Conservation (phyloP, 2,329 filamentous ascomycete species). For the Blastomyces emzantsi region DNA sequence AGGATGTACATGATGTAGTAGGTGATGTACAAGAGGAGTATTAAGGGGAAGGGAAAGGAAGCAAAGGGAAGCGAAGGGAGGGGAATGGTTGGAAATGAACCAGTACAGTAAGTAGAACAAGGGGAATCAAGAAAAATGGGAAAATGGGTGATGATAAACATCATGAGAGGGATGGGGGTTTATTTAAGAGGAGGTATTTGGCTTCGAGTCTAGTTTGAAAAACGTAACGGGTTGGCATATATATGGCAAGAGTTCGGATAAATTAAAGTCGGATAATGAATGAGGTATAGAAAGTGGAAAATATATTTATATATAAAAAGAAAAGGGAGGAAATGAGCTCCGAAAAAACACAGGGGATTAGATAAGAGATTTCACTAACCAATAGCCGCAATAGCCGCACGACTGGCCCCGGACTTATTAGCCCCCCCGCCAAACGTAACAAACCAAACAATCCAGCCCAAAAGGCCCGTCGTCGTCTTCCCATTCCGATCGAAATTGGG, state of each 20-base stretch:
- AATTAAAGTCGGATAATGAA: not conserved
- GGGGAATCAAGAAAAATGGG: not conserved
- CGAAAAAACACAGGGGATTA: not conserved
- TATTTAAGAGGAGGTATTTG: slow-evolving; percentile 4
- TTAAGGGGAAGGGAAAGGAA: not conserved
- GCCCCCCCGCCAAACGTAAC: slow-evolving; percentile 35
- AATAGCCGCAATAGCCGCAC: slow-evolving; percentile 30
- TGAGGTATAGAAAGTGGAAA: slow-evolving; percentile 11
- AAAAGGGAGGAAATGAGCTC: not conserved
- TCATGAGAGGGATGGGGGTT: not conserved
- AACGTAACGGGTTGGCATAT: slow-evolving; percentile 1
- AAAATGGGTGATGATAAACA: not conserved
- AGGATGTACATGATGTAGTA: no score
- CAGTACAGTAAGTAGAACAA: not conserved
- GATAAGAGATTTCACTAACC: slow-evolving; percentile 25
- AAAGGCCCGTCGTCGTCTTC: slow-evolving; percentile 25
- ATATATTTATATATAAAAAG: no score
- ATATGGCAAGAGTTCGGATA: not conserved
- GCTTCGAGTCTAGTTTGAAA: not conserved
- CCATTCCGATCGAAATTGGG: slow-evolving; percentile 56
- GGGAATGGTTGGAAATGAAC: not conserved
- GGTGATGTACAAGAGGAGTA: no score
- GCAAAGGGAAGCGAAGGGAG: not conserved
- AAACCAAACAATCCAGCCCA: slow-evolving; percentile 34
- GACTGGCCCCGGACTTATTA: slow-evolving; percentile 28